Conservation (phyloP, 306 rosid species). For the Cajanus cajan region DNA sequence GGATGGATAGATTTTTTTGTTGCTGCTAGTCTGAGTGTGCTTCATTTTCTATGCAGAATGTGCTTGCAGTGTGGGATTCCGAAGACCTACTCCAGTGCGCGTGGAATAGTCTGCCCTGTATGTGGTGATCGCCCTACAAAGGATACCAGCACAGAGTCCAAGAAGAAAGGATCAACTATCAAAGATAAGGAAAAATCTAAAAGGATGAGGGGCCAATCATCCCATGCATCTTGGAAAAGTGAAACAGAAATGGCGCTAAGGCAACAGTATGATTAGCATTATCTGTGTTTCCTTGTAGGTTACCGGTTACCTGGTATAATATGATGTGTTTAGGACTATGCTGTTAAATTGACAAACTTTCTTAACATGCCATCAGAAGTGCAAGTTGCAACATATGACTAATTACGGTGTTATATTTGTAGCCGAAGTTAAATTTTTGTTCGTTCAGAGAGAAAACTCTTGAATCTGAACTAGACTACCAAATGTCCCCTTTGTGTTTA, state of each 20-base stretch:
- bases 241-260: slow-evolving; percentile 96
- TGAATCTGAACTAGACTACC: neutral
- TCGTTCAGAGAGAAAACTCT: neutral
- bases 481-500: neutral
- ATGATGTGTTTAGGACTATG: slow-evolving; percentile 23
- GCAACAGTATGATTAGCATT: slow-evolving; percentile 76
- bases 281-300: slow-evolving; percentile 3
- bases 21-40: slow-evolving; percentile 12
- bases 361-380: slow-evolving; percentile 13
- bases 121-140: slow-evolving; percentile 77
- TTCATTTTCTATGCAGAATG: slow-evolving; percentile 55
- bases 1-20: neutral
- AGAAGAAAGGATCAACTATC: slow-evolving; percentile 83
- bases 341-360: slow-evolving; percentile 3
- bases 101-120: slow-evolving; percentile 89
- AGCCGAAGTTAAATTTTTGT: slow-evolving; percentile 1
- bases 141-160: slow-evolving; percentile 55
- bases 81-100: slow-evolving; percentile 72
- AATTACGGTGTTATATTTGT: neutral
- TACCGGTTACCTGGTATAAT: neutral
- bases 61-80: slow-evolving; percentile 97
- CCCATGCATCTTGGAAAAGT: slow-evolving; percentile 96
- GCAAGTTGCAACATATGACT: neutral
- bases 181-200: slow-evolving; percentile 94
- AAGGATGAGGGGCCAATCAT: slow-evolving; percentile 92